Conservation (phyloP, 2,329 filamentous ascomycete species). For the Colletotrichum coccodes region DNA sequence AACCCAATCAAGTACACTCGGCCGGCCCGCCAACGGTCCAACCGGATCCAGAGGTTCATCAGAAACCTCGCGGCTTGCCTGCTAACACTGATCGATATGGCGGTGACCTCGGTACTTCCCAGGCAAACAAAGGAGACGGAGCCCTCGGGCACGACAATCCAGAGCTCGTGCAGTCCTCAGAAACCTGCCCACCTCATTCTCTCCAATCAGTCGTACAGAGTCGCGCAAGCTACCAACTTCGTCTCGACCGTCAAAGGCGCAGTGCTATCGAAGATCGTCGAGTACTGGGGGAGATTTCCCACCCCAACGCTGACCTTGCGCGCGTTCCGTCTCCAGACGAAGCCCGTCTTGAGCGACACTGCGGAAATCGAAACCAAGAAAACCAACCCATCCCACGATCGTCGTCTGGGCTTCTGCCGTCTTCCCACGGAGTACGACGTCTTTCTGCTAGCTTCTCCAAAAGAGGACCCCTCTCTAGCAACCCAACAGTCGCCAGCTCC, state of each 20-base stretch:
- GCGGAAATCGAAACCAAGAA: neutral
- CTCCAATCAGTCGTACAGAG: neutral
- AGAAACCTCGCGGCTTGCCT: neutral
- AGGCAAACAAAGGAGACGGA: neutral
- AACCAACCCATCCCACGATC: neutral
- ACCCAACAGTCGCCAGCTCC: slow-evolving; percentile 43
- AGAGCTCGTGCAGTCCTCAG: neutral
- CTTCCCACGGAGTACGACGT: slow-evolving; percentile 27
- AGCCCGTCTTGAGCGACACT: neutral
- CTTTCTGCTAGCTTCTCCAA: slow-evolving; percentile 44
- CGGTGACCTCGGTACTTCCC: neutral
- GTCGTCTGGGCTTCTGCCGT: neutral
- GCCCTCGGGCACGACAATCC: neutral
- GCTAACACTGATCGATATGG: neutral
- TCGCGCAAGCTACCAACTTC: neutral
- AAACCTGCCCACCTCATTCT: slow-evolving; percentile 23
- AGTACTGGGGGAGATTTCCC: slow-evolving; percentile 17
- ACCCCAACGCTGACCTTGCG: neutral
- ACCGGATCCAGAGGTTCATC: neutral
- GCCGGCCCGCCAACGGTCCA: neutral
- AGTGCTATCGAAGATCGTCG: slow-evolving; percentile 9
- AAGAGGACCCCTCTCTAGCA: slow-evolving; percentile 38
- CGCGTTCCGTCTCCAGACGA: neutral
- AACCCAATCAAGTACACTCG: neutral
- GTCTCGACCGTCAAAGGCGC: neutral